Conservation (phyloP, 768 basidiomycete species). For the Daedalea quercina region DNA sequence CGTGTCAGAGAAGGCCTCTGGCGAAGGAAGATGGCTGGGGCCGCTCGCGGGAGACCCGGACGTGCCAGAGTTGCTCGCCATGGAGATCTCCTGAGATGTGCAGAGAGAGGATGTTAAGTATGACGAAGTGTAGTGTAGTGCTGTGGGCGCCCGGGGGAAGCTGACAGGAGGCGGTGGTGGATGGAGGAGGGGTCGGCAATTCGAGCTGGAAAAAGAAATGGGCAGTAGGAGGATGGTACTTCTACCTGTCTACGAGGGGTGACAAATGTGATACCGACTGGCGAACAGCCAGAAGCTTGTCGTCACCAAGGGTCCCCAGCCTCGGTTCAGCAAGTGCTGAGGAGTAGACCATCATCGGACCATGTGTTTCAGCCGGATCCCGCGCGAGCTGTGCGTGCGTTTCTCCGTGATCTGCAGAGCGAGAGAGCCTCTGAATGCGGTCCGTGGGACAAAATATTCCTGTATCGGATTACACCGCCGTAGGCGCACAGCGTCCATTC, state of each 20-base stretch:
- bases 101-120: slow-evolving; percentile 5
- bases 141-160: not conserved
- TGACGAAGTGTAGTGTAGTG: not conserved
- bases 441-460: not conserved
- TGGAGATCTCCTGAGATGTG: slow-evolving; percentile 1
- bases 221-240: slow-evolving; percentile 9
- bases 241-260: slow-evolving; percentile 17
- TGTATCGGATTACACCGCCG: slow-evolving; percentile 3
- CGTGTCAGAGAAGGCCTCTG: slow-evolving; percentile 13
- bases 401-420: slow-evolving; percentile 2
- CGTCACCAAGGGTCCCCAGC: slow-evolving; percentile 22
- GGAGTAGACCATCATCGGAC: slow-evolving; percentile 8
- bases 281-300: slow-evolving; percentile 14
- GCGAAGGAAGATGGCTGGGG: slow-evolving; percentile 15
- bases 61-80: slow-evolving; percentile 10
- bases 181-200: slow-evolving; percentile 12
- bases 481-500: slow-evolving; percentile 7
- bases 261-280: slow-evolving; percentile 16
- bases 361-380: slow-evolving; percentile 5
- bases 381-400: not conserved
- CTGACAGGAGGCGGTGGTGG: slow-evolving; percentile 13
- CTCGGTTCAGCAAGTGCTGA: slow-evolving; percentile 10
- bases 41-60: slow-evolving; percentile 12
- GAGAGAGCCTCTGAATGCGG: not conserved
- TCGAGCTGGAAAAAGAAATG: slow-evolving; percentile 15